A percentile compares a stretch with the other conserved stretches of the same genome.
Evolutionary conservation across 257 asterid genomes (phyloP).

Genomic region (Solanum chilense): DNA sequence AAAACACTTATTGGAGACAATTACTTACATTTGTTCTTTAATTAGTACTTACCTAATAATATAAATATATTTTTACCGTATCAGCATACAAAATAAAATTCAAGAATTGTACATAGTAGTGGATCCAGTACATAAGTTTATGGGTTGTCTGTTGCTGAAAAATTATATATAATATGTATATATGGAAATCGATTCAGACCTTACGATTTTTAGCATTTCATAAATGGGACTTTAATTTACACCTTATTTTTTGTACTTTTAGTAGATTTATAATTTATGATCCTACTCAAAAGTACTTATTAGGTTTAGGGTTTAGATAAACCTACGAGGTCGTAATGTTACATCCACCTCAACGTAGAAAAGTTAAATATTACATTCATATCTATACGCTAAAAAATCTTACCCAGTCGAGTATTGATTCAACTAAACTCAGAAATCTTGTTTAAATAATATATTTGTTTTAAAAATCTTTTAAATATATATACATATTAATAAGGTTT

Average conservation of each 20-base stretch:
- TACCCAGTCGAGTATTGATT: not conserved
- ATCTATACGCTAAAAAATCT: no score
- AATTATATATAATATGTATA: not conserved
- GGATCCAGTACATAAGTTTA: not conserved
- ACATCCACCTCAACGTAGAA: not conserved
- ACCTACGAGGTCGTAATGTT: not conserved
- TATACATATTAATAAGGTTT: no score
- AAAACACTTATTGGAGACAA: not conserved
- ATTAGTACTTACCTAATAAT: not conserved
- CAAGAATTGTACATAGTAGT: not conserved
- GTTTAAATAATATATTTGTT: not conserved
- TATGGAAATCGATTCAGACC: not conserved
- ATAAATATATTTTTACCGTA: not conserved
- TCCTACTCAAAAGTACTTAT: not conserved
- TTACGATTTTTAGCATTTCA: not conserved
- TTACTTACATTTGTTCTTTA: not conserved
- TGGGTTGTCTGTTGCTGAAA: not conserved
- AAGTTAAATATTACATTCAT: not conserved
- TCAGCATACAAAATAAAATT: not conserved
- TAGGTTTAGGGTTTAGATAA: not conserved
- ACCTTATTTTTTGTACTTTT: not conserved
- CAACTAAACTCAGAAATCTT: not conserved
- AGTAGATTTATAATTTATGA: not conserved
- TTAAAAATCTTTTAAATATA: no score
- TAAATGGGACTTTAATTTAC: not conserved